Evolutionary conservation across 768 basidiomycete genomes (phyloP).

Genomic region (Galerina marginata): DNA sequence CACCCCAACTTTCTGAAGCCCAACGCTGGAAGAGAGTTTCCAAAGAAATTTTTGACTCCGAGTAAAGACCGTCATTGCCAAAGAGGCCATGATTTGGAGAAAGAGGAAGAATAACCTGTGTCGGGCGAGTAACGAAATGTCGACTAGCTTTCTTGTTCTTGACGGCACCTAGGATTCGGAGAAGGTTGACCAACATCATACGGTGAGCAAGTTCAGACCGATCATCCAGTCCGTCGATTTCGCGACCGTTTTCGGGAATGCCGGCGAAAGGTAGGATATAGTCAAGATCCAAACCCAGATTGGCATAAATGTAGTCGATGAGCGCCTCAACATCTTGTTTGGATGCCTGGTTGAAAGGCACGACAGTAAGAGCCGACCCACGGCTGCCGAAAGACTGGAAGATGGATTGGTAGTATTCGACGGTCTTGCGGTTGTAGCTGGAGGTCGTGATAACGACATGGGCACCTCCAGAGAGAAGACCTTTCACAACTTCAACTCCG

Average conservation of each 20-base stretch:
- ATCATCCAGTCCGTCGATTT: conserved; percentile 97
- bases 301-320: conserved; percentile 97
- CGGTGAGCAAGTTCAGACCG: conserved; percentile 97
- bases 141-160: conserved; percentile 98
- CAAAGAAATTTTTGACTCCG: conserved; percentile 96
- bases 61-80: conserved; percentile 97
- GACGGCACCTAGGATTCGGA: conserved; percentile 95
- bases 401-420: conserved; percentile 98
- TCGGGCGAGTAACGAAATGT: conserved; percentile 96
- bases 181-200: conserved; percentile 97
- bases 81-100: conserved; percentile 99
- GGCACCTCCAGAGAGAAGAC: conserved; percentile 93
- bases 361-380: conserved; percentile 96
- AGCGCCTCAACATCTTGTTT: conserved; percentile 98
- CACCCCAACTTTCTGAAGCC: conserved; percentile 98
- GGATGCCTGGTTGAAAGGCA: conserved; percentile 99
- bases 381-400: conserved; percentile 95
- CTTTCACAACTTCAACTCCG: conserved; percentile 96
- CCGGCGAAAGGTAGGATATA: conserved; percentile 99
- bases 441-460: conserved; percentile 98
- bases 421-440: conserved; percentile 92
- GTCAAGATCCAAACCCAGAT: conserved; percentile 94
- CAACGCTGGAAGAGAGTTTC: conserved; percentile 99
- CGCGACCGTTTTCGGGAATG: conserved; percentile 97
- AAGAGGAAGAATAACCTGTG: conserved; percentile 96